Percentiles rank a stretch among this genome's conserved stretches.
These are phyloP conservation scores for Phaeotremella fagi DNA, from an alignment of 768 basidiomycete genomes.

Conservation along the genomic window DNA sequence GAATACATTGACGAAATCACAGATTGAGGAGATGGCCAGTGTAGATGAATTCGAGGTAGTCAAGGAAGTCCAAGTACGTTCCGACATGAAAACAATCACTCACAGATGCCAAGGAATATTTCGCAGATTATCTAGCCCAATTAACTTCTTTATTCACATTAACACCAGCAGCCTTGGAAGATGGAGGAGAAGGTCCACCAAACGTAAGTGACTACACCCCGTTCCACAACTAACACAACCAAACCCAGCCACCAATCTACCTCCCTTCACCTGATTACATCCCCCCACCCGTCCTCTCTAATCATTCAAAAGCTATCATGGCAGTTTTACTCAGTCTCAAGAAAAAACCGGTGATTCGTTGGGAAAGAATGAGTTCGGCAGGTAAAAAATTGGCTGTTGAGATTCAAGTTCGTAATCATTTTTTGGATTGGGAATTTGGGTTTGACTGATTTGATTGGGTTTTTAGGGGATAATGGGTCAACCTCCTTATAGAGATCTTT, in stretches of 20 bases:
- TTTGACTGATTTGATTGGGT: slow-evolving; percentile 12
- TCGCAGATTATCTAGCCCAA: slow-evolving; percentile 89
- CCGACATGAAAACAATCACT: neutral
- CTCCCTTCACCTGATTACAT: slow-evolving; percentile 41
- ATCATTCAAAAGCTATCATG: slow-evolving; percentile 72
- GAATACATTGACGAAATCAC: slow-evolving; percentile 79
- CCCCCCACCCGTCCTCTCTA: slow-evolving; percentile 59
- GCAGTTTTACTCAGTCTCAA: slow-evolving; percentile 87
- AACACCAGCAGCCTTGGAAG: slow-evolving; percentile 37
- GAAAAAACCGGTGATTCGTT: slow-evolving; percentile 91
- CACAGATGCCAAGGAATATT: slow-evolving; percentile 66
- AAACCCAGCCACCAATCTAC: slow-evolving; percentile 42
- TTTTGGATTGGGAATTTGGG: neutral
- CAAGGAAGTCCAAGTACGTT: slow-evolving; percentile 83
- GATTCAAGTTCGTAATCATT: slow-evolving; percentile 60
- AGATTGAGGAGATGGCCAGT: slow-evolving; percentile 87
- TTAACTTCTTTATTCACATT: slow-evolving; percentile 82
- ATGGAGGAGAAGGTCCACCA: slow-evolving; percentile 47
- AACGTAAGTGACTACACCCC: slow-evolving; percentile 30
- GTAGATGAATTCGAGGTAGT: slow-evolving; percentile 96
- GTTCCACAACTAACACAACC: neutral
- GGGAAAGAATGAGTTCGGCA: slow-evolving; percentile 87
- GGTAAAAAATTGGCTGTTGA: slow-evolving; percentile 84
- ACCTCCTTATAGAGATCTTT: slow-evolving; percentile 65
- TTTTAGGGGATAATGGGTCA: slow-evolving; percentile 69